phyloP scores from a whole-genome alignment of 2,329 filamentous ascomycete species.

The Apiospora arundinis region DNA sequence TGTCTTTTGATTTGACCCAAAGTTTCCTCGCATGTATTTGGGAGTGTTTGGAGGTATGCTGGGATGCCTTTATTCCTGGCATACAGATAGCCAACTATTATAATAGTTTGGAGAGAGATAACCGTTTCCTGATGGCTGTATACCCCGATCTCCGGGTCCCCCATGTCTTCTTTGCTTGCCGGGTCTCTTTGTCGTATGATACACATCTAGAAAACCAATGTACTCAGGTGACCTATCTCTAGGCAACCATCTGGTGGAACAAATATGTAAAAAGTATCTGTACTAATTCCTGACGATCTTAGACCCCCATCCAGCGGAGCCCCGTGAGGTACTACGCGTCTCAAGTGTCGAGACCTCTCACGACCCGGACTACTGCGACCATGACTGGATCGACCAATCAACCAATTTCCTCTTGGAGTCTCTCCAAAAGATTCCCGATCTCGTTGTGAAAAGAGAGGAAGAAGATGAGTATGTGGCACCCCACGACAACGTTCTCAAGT shows the following conservation, averaged over 20 bases:
- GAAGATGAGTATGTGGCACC: conserved; percentile 29
- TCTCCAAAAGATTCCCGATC: conserved; percentile 21
- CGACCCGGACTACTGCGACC: background rate
- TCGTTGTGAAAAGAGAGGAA: conserved; percentile 24
- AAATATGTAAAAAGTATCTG: background rate
- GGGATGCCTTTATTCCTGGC: too few species aligned
- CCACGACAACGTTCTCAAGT: conserved; percentile 27
- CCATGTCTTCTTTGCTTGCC: background rate
- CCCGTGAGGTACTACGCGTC: background rate
- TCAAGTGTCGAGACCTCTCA: background rate
- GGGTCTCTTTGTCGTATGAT: too few species aligned
- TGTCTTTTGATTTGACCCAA: too few species aligned
- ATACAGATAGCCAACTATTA: too few species aligned
- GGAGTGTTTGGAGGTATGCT: too few species aligned
- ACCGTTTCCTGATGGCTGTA: background rate
- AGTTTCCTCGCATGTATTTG: too few species aligned
- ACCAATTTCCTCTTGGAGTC: conserved; percentile 13
- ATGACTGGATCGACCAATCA: background rate
- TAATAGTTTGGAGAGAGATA: background rate
- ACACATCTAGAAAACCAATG: background rate
- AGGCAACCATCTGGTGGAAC: background rate
- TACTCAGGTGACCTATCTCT: background rate
- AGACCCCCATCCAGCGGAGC: background rate
- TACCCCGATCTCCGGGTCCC: background rate
- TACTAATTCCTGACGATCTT: background rate